A percentile compares a stretch with the other conserved stretches of the same genome.
Evolutionary conservation across 139 green algal genomes (phyloP).

Genomic region (Mesotaenium endlicherianum): DNA sequence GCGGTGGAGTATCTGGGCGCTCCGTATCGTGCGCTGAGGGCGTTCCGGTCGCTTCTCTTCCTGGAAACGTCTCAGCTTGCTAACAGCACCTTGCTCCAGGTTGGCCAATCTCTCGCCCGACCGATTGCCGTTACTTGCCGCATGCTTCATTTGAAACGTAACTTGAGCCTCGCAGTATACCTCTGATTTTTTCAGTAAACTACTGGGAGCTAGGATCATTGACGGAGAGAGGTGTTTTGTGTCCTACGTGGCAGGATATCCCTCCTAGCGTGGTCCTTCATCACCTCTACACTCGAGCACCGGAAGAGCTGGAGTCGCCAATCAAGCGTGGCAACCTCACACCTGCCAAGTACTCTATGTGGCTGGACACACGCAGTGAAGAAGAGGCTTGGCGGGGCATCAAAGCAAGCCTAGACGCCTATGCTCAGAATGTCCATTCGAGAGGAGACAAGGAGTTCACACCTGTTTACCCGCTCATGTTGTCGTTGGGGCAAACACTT

Average conservation of each 20-base stretch:
- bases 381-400: constrained; percentile 46
- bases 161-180: not conserved
- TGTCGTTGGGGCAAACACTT: constrained; percentile 35
- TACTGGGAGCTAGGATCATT: not conserved
- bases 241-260: constrained; percentile 68
- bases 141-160: not conserved
- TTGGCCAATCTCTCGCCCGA: too few relatives aligned
- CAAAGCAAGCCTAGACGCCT: constrained; percentile 37
- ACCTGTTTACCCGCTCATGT: constrained; percentile 47
- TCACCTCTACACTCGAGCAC: constrained; percentile 80
- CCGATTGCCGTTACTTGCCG: not conserved
- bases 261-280: constrained; percentile 71
- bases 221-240: not conserved
- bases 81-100: constrained; percentile 44
- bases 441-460: constrained; percentile 45
- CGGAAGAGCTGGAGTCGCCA: constrained; percentile 68
- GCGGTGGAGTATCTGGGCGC: constrained; percentile 70
- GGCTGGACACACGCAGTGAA: constrained; percentile 73
- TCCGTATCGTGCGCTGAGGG: constrained; percentile 64
- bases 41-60: constrained; percentile 74
- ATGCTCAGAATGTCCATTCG: constrained; percentile 20
- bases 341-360: constrained; percentile 82
- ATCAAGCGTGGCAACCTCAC: constrained; percentile 70
- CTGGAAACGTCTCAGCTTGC: constrained; percentile 39
- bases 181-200: not conserved